phyloP scores from a whole-genome alignment of 2,329 filamentous ascomycete species.

The Endocalyx cinctus region DNA sequence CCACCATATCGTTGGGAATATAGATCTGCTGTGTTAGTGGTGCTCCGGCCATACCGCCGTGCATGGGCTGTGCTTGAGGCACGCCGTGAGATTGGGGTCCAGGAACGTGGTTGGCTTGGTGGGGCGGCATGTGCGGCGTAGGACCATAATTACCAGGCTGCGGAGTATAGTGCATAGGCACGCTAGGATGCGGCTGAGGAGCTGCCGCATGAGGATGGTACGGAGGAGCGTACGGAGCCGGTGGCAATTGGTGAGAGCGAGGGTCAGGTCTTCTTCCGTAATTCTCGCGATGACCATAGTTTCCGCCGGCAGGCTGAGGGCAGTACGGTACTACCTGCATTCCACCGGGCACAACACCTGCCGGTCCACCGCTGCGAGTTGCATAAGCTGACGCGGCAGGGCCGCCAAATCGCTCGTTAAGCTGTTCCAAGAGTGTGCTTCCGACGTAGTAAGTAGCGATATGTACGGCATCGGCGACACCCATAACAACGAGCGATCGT shows the following conservation, averaged over 20 bases:
- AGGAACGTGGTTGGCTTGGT: conserved; percentile 59
- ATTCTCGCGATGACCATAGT: conserved; percentile 86
- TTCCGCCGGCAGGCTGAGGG: conserved; percentile 86
- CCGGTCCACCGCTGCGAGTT: conserved; percentile 86
- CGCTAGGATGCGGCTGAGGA: conserved; percentile 55
- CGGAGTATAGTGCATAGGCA: conserved; percentile 76
- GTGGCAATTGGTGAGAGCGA: conserved; percentile 70
- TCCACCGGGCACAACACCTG: conserved; percentile 88
- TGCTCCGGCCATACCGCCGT: conserved; percentile 66
- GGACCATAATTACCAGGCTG: conserved; percentile 74
- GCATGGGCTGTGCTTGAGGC: conserved; percentile 71
- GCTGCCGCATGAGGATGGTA: conserved; percentile 61
- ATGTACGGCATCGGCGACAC: conserved; percentile 95
- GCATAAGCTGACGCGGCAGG: conserved; percentile 97
- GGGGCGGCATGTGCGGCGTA: conserved; percentile 73
- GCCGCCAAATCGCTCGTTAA: conserved; percentile 93
- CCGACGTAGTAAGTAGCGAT: conserved; percentile 99
- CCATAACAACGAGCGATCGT: conserved; percentile 95
- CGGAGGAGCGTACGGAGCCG: conserved; percentile 70
- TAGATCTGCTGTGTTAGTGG: conserved; percentile 97
- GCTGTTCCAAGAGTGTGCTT: conserved; percentile 94
- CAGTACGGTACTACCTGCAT: conserved; percentile 99
- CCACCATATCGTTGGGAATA: conserved; percentile 99
- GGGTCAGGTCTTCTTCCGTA: conserved; percentile 71
- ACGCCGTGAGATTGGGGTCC: conserved; percentile 59